A percentile compares a stretch with the other conserved stretches of the same genome.
These are phyloP conservation scores for Aspergillus udagawae DNA, from an alignment of 2,329 filamentous ascomycete species.

Conservation along the genomic window DNA sequence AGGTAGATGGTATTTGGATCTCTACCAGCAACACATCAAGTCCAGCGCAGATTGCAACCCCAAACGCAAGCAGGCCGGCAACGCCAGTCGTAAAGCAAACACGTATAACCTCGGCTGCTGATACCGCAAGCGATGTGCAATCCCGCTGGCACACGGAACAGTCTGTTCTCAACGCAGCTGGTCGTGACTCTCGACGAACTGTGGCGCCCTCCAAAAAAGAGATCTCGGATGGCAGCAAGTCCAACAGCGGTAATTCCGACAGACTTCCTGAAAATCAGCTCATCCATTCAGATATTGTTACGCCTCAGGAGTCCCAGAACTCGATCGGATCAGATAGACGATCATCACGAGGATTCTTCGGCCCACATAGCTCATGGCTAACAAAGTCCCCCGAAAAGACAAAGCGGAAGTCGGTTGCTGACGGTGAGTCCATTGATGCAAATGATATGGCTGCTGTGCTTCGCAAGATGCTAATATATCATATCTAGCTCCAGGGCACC, in stretches of 20 bases:
- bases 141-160: constrained; percentile 2
- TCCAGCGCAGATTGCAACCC: constrained; percentile 20
- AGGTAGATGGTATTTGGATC: constrained; percentile 82
- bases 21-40: constrained; percentile 46
- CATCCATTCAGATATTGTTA: constrained; percentile 1
- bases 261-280: constrained; percentile 4
- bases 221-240: background rate
- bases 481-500: constrained; percentile 12
- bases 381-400: constrained; percentile 12
- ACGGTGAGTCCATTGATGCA: constrained; percentile 8
- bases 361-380: constrained; percentile 18
- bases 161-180: background rate
- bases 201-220: constrained; percentile 1
- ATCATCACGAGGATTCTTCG: constrained; percentile 11
- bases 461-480: background rate
- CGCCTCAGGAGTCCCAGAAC: background rate
- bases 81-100: background rate
- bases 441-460: background rate
- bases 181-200: constrained; percentile 1
- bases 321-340: constrained; percentile 2
- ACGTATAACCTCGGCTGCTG: background rate
- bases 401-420: constrained; percentile 6
- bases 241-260: constrained; percentile 5
- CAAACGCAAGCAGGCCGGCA: constrained; percentile 15
- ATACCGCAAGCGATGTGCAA: background rate